Base-by-base conservation (phyloP, 441 rosid species). In the Brassica hybrid region DNA sequence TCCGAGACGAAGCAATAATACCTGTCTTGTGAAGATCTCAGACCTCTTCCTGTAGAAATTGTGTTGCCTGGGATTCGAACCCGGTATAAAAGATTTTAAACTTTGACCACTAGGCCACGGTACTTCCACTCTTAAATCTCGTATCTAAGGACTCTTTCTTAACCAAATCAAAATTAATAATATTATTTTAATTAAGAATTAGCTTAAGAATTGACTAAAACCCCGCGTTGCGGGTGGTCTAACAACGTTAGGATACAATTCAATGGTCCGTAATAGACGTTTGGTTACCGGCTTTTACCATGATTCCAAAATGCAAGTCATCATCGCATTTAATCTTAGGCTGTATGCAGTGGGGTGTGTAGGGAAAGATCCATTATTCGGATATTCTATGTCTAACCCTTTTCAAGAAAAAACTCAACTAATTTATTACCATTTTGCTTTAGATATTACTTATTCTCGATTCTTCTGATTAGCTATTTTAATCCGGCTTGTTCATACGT, bases 281-380 rank as follows among this genome's bases (percentile, higher is more conserved):
- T 54, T 75, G 74, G 30, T 75, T 45, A 67, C 32, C 54, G 73
- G 73, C 68, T 67, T 32, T 4, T 75, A 68, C 69, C 69, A 75
- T 45, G 62, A 59, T 67, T 67, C 73, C 68, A 75, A 67, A 75
- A 59, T 17, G 21, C 8, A 4, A 75, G 73, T 59, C 23, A 11
- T 67, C 52, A 43, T 43, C 52, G 52, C 52, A 68, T 75, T 75
- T 30, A 75, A 45, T 75, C 62, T 19, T 60, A 13, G 38, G 9
- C 4, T 61, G 7, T 59, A 13, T 23, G 30, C 60, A 4, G 38
- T 41, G 48, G n/a, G 45, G 57, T 23, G 34, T 41, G 18, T 14
- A 6, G 18, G 57, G 18, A 58, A n/a, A 21, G 12, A 16, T 74
- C 45, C 18, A 25, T 30, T 36, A 10, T 65, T 65, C 3, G 3